Base-by-base conservation (phyloP, 129 eudicot genomes). In the Helianthus tuberosus region DNA sequence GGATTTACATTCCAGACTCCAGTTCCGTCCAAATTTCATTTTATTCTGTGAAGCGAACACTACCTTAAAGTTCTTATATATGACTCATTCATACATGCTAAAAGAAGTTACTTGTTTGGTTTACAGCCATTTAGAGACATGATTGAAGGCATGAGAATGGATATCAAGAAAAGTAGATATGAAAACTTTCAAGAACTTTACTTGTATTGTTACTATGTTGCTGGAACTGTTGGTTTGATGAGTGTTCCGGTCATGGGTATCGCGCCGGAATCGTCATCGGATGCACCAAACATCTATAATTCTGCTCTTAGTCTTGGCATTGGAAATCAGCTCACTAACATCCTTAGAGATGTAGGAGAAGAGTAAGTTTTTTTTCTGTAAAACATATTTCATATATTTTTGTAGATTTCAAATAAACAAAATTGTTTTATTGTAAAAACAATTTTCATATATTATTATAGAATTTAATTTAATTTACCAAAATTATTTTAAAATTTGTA, bases 81-180 rank as follows among this genome's bases (percentile, higher is more conserved):
- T 29, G 11, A 29, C 32, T 32, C 44, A 32, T 63, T 36, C 67
- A 44, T 36, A 39, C 20, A 14, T 35, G 50, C 55, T 51, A 68
- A 68, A 66, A 44, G 32, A 58, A 0, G 69, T 64, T 9, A n/a
- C 29, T 47, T 27, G 63, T 53, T 13, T 4, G 39, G n/a, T 44
- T 63, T 64, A 51, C 62, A 93, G 98, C 98, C 98, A 3, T 93
- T 93, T 48, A 87, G 85, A 76, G 98, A 93, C 85, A 89, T 93
- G 98, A 90, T 93, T 23, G 96, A 93, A 41, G 98, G 98, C 20
- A 93, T 93, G 98, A 88, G 96, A 66, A 93, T 93, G 96, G 98
- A 93, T 75, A 80, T 78, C 0, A 82, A 81, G 64, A 93, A 93
- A 74, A 74, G 75, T 16, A 80, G 96, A 3, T 93, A 93, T 15